Evolutionary conservation across 331 rosid species (phyloP).

Genomic region (Prunus yedoensis): DNA sequence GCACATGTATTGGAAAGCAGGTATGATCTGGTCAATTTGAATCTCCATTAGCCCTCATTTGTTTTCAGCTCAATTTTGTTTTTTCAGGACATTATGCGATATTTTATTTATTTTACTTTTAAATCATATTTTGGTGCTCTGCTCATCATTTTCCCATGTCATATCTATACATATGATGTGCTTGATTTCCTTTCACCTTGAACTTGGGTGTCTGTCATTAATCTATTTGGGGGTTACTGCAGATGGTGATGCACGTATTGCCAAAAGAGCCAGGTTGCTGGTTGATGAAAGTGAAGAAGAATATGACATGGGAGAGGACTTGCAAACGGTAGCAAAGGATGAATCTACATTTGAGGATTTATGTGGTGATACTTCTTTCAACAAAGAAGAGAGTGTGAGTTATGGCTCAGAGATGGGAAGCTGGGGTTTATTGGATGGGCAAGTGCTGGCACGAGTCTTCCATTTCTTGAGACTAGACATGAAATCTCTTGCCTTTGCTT

Average conservation of each 20-base stretch:
- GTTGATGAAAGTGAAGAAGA: constrained; percentile 71
- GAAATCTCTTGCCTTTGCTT: constrained; percentile 70
- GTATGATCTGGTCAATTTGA: constrained; percentile 36
- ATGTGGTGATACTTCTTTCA: constrained; percentile 59
- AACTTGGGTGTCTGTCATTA: neutral
- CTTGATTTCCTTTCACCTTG: neutral
- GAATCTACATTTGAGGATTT: constrained; percentile 72
- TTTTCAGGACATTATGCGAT: neutral
- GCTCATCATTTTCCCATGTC: neutral
- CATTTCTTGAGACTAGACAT: constrained; percentile 78
- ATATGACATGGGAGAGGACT: constrained; percentile 55
- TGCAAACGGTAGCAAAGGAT: constrained; percentile 41
- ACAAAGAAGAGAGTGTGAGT: constrained; percentile 38
- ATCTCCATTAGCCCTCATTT: neutral
- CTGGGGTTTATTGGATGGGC: constrained; percentile 82
- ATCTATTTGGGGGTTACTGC: constrained; percentile 28
- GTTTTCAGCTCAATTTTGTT: neutral
- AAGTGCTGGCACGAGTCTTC: constrained; percentile 68
- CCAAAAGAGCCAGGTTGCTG: constrained; percentile 78
- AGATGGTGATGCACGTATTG: constrained; percentile 67
- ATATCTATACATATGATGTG: no score
- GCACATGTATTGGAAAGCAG: constrained; percentile 81
- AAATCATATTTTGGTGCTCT: neutral
- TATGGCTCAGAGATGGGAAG: constrained; percentile 46
- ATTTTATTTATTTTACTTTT: neutral